A percentile compares a stretch with the other conserved stretches of the same genome.
These are phyloP conservation scores for Lentinula detonsa DNA, from an alignment of 768 basidiomycete genomes.

Conservation along the genomic window DNA sequence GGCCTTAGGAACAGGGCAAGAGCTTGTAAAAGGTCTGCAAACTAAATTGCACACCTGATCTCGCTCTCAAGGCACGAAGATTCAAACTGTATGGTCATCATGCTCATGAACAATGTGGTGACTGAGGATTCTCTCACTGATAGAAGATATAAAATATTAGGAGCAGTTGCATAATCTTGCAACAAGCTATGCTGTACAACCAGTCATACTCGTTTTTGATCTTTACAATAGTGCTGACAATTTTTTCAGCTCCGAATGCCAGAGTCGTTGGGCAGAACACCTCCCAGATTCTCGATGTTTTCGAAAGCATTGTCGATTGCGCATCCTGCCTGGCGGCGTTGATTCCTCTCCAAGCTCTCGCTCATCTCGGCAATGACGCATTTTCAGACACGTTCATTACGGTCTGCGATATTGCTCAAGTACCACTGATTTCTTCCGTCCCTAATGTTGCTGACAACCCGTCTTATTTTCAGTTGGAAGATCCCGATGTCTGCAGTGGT, in stretches of 20 bases:
- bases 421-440: not conserved
- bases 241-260: not conserved
- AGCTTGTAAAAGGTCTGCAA: no score
- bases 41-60: no score
- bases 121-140: not conserved
- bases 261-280: not conserved
- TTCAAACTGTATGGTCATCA: no score
- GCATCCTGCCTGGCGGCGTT: constrained; percentile 23
- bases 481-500: constrained; percentile 32
- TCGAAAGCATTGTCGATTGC: constrained; percentile 21
- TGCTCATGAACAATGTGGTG: not conserved
- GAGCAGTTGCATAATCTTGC: not conserved
- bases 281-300: constrained; percentile 14
- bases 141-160: not conserved
- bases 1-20: no score
- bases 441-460: not conserved
- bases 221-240: not conserved
- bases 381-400: constrained; percentile 20
- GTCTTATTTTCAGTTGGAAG: constrained; percentile 19
- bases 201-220: not conserved
- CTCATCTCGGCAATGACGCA: constrained; percentile 22
- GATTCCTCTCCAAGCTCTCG: constrained; percentile 23
- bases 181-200: not conserved
- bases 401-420: constrained; percentile 20
- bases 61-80: no score